phyloP scores from a whole-genome alignment of 805 yeast species.

The Candida multigemmis region DNA sequence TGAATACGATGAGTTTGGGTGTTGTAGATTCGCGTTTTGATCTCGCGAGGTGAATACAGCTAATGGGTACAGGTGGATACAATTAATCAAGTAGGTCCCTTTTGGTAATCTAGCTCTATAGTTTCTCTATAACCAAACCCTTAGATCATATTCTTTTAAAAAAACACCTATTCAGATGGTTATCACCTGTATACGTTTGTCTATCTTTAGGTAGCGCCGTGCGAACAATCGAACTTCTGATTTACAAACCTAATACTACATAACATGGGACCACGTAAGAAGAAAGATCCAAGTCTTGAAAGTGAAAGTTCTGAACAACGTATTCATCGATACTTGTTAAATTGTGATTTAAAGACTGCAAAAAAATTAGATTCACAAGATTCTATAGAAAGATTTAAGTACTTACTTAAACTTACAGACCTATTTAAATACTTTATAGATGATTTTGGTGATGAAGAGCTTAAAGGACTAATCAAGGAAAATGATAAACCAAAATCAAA shows the following conservation, averaged over 20 bases:
- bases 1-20: conserved; percentile 19
- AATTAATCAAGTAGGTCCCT: neutral
- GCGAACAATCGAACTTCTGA: too few relatives aligned
- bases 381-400: conserved; percentile 70
- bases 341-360: conserved; percentile 50
- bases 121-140: conserved; percentile 3
- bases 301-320: conserved; percentile 24
- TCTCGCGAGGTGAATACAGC: conserved; percentile 5
- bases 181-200: too few relatives aligned
- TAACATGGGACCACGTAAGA: too few relatives aligned
- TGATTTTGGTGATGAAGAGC: conserved; percentile 68
- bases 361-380: conserved; percentile 45
- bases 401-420: conserved; percentile 74
- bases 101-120: neutral
- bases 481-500: conserved; percentile 40
- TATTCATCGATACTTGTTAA: conserved; percentile 38
- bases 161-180: neutral
- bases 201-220: too few relatives aligned
- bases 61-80: neutral
- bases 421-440: conserved; percentile 84
- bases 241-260: too few relatives aligned
- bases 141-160: conserved; percentile 1
- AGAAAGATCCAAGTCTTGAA: too few relatives aligned
- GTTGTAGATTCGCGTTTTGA: conserved; percentile 26
- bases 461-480: conserved; percentile 51